phyloP scores from a whole-genome alignment of 306 rosid genomes.

The Calophaca sinica region DNA sequence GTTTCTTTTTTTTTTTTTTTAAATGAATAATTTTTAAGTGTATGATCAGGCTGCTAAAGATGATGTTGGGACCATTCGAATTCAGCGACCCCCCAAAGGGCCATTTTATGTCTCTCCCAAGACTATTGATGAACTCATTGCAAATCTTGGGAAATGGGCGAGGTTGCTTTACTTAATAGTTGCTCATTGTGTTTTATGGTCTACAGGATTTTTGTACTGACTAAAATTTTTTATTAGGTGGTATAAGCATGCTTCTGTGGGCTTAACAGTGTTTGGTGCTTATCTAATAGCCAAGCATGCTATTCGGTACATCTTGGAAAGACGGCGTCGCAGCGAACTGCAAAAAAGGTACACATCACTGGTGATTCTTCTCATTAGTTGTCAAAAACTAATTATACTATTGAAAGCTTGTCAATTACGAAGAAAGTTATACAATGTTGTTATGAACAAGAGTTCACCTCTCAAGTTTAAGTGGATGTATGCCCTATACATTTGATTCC shows the following conservation, averaged over 20 bases:
- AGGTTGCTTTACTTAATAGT: constrained; percentile 61
- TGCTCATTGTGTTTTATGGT: constrained; percentile 20
- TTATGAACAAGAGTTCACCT: constrained; percentile 31
- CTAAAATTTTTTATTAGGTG: constrained; percentile 62
- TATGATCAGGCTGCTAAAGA: constrained; percentile 84
- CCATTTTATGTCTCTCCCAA: constrained; percentile 94
- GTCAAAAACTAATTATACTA: constrained; percentile 38
- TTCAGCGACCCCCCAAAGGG: constrained; percentile 95
- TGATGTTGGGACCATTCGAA: constrained; percentile 82
- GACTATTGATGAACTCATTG: constrained; percentile 89
- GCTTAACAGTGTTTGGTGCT: constrained; percentile 80
- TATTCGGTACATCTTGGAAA: constrained; percentile 71
- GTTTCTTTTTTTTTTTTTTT: background rate
- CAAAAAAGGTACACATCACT: constrained; percentile 67
- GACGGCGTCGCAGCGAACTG: constrained; percentile 68
- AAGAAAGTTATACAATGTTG: constrained; percentile 11
- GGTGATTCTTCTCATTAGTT: constrained; percentile 40
- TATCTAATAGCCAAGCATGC: constrained; percentile 86
- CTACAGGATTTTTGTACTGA: constrained; percentile 37
- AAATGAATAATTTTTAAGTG: constrained; percentile 41
- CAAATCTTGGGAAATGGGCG: constrained; percentile 96
- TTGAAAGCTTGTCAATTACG: constrained; percentile 21
- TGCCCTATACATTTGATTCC: constrained; percentile 3
- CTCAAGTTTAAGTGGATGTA: constrained; percentile 28
- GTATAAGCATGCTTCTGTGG: constrained; percentile 91